A percentile compares a stretch with the other conserved stretches of the same genome.
These are phyloP conservation scores for Tylopilus felleus DNA, from an alignment of 768 basidiomycete species.

Conservation along the genomic window DNA sequence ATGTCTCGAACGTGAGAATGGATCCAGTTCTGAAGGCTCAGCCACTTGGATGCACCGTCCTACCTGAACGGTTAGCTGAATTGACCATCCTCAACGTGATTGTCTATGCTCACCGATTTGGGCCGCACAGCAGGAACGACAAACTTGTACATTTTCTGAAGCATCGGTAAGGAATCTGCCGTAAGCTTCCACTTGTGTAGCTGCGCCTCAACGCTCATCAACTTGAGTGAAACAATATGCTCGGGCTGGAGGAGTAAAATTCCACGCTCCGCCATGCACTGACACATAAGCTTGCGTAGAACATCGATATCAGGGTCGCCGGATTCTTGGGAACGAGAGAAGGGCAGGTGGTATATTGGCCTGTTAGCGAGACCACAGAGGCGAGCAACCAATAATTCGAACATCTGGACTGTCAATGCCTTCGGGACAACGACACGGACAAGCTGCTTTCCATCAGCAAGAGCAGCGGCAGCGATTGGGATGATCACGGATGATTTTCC, in stretches of 20 bases:
- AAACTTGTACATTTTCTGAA: neutral
- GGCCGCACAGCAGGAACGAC: neutral
- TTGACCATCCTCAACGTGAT: too few relatives aligned
- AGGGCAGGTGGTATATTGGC: constrained; percentile 42
- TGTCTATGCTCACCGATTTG: too few relatives aligned
- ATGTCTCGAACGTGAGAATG: constrained; percentile 17
- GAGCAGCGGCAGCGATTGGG: too few relatives aligned
- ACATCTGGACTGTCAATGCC: constrained; percentile 23
- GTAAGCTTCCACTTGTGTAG: neutral
- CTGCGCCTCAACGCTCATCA: constrained; percentile 27
- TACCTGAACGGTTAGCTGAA: too few relatives aligned
- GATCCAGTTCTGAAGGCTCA: constrained; percentile 24
- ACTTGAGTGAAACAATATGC: constrained; percentile 47
- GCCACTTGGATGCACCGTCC: neutral
- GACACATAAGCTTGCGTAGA: constrained; percentile 30
- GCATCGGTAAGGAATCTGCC: neutral
- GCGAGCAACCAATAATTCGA: constrained; percentile 40
- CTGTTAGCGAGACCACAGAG: constrained; percentile 29
- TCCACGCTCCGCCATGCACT: constrained; percentile 23
- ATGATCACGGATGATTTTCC: too few relatives aligned
- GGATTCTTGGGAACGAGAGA: constrained; percentile 34
- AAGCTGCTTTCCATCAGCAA: too few relatives aligned
- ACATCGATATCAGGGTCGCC: constrained; percentile 4
- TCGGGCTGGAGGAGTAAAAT: constrained; percentile 48
- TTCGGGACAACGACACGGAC: too few relatives aligned